Evolutionary conservation across 2,329 filamentous ascomycete genomes (phyloP).

Genomic region (Hymenoscyphus salicellus): DNA sequence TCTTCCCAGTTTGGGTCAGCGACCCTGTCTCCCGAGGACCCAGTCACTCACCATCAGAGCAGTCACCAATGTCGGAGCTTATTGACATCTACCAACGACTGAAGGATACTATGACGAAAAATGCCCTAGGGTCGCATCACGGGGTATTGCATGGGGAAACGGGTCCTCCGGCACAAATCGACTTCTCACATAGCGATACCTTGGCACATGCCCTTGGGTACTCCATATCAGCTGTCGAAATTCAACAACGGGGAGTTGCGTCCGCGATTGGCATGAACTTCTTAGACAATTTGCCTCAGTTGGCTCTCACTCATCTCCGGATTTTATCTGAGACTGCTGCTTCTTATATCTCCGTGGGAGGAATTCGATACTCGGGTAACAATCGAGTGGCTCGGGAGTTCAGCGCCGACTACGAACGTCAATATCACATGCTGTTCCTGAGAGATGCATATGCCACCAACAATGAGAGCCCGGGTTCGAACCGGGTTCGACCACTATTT

Average conservation of each 20-base stretch:
- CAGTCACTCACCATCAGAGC: constrained; percentile 39
- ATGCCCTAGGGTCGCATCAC: constrained; percentile 47
- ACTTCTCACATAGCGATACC: constrained; percentile 55
- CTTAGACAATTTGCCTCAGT: constrained; percentile 78
- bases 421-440: constrained; percentile 70
- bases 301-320: constrained; percentile 80
- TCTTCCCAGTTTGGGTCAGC: constrained; percentile 27
- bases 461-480: constrained; percentile 36
- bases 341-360: constrained; percentile 77
- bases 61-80: constrained; percentile 50
- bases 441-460: constrained; percentile 12
- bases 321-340: constrained; percentile 84
- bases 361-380: constrained; percentile 58
- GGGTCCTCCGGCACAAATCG: constrained; percentile 35
- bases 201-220: constrained; percentile 69
- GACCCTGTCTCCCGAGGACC: constrained; percentile 41
- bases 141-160: not conserved
- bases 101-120: constrained; percentile 55
- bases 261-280: constrained; percentile 70
- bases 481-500: constrained; percentile 55
- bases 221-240: constrained; percentile 85
- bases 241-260: constrained; percentile 82
- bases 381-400: constrained; percentile 67
- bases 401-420: constrained; percentile 63
- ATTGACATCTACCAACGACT: constrained; percentile 59